Evolutionary conservation across 192 early-diverging fungal genomes (phyloP).

Genomic region (Podila epicladia): DNA sequence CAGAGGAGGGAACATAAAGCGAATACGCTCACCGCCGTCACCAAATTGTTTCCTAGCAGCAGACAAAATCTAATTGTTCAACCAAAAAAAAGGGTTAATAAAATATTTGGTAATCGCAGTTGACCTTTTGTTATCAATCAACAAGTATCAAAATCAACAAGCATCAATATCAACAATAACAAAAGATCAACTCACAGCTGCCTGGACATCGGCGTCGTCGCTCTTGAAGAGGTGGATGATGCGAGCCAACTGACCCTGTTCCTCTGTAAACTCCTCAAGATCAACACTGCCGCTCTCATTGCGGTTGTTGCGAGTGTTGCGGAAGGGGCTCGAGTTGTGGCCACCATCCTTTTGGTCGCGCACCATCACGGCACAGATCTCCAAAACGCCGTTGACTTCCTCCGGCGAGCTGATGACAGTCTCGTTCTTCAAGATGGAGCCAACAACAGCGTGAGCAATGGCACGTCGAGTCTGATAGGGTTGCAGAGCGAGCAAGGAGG

Average conservation of each 20-base stretch:
- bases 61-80: too few relatives aligned
- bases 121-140: background rate
- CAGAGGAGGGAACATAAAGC: slow-evolving; percentile 94
- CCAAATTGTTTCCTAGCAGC: slow-evolving; percentile 86
- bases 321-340: slow-evolving; percentile 53
- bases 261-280: slow-evolving; percentile 91
- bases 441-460: slow-evolving; percentile 82
- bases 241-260: slow-evolving; percentile 90
- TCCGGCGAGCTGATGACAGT: slow-evolving; percentile 73
- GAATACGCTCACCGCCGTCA: slow-evolving; percentile 91
- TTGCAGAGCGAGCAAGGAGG: slow-evolving; percentile 85
- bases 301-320: slow-evolving; percentile 32
- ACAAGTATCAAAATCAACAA: background rate
- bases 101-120: background rate
- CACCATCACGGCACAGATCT: slow-evolving; percentile 82
- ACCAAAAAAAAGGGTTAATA: too few relatives aligned
- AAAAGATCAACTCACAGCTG: slow-evolving; percentile 60
- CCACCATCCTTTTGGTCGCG: slow-evolving; percentile 83
- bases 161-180: background rate
- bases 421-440: slow-evolving; percentile 73
- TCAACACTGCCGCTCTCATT: slow-evolving; percentile 61
- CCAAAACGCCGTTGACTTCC: slow-evolving; percentile 83
- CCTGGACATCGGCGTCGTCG: slow-evolving; percentile 81
- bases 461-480: slow-evolving; percentile 84
- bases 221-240: slow-evolving; percentile 79